These are phyloP conservation scores for Glycyrrhiza uralensis DNA, from an alignment of 306 rosid genomes.

Conservation along the genomic window DNA sequence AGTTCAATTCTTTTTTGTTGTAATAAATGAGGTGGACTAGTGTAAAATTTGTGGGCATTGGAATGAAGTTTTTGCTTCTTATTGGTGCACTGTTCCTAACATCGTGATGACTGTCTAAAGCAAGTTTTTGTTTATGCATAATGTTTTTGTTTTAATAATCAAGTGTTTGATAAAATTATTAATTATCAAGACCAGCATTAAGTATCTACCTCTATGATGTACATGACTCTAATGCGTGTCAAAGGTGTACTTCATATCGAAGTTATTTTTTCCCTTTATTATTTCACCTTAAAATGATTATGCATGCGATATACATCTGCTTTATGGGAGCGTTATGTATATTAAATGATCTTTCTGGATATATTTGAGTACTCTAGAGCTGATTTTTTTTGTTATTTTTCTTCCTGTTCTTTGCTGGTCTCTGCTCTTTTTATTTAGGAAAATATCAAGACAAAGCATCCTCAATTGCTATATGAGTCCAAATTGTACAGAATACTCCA, in stretches of 20 bases:
- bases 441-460: constrained; percentile 92
- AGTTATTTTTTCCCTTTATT: too few relatives aligned
- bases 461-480: constrained; percentile 89
- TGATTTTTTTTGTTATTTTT: not conserved
- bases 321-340: not conserved
- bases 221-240: not conserved
- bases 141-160: too few relatives aligned
- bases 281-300: not conserved
- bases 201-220: not conserved
- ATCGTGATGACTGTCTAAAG: not conserved
- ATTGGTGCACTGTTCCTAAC: not conserved
- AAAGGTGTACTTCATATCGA: too few relatives aligned
- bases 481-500: constrained; percentile 88
- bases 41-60: not conserved
- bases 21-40: not conserved
- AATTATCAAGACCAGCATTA: too few relatives aligned
- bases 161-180: too few relatives aligned
- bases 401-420: not conserved
- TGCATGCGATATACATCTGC: not conserved
- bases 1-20: not conserved
- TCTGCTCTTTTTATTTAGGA: constrained; percentile 46
- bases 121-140: not conserved
- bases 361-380: not conserved
- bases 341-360: not conserved
- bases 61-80: not conserved